These are phyloP conservation scores for Penicillium nucicola DNA, from an alignment of 495 filamentous ascomycete species.

Conservation along the genomic window DNA sequence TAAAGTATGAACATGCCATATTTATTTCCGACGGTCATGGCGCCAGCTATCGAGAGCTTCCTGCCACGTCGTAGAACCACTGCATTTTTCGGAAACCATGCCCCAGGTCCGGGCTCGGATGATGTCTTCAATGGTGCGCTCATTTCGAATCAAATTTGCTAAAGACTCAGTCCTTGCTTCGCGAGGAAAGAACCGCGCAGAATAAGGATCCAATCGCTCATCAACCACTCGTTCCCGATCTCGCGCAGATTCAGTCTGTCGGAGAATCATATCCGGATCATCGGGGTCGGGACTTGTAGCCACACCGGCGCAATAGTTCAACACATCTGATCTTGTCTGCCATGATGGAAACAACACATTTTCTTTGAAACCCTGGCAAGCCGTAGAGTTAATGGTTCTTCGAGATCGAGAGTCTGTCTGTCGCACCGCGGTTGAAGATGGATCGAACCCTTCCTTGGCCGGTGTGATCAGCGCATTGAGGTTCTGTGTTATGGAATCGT, in stretches of 20 bases:
- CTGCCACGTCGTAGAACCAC: slow-evolving; percentile 57
- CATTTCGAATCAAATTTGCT: slow-evolving; percentile 74
- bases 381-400: slow-evolving; percentile 51
- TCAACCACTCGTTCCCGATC: slow-evolving; percentile 76
- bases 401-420: slow-evolving; percentile 40
- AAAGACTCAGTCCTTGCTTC: slow-evolving; percentile 83
- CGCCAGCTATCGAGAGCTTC: slow-evolving; percentile 62
- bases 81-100: slow-evolving; percentile 76
- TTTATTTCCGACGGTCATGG: slow-evolving; percentile 30
- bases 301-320: slow-evolving; percentile 87
- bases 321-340: slow-evolving; percentile 78
- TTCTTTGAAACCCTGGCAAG: slow-evolving; percentile 72
- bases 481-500: slow-evolving; percentile 91
- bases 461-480: slow-evolving; percentile 88
- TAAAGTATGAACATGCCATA: background rate
- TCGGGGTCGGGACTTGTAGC: slow-evolving; percentile 84
- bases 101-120: slow-evolving; percentile 81
- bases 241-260: slow-evolving; percentile 65
- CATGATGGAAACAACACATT: slow-evolving; percentile 84
- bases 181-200: slow-evolving; percentile 74
- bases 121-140: slow-evolving; percentile 83
- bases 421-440: slow-evolving; percentile 66
- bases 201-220: slow-evolving; percentile 92
- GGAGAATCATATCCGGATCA: slow-evolving; percentile 72
- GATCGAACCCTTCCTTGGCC: slow-evolving; percentile 68